These are phyloP conservation scores for Aquilaria agallochum DNA, from an alignment of 441 rosid species.

Conservation along the genomic window DNA sequence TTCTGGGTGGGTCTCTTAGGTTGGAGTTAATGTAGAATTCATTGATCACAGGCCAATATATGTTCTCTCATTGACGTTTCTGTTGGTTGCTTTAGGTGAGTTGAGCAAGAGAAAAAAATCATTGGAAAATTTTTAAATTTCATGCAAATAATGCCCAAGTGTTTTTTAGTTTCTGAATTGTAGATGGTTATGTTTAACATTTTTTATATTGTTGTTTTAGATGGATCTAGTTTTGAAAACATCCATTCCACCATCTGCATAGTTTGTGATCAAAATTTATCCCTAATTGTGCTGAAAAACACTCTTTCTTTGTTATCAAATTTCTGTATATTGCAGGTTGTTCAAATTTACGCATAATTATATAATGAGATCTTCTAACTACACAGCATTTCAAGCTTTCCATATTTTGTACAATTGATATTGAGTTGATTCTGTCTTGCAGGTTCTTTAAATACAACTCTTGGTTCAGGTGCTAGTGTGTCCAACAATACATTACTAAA, in stretches of 20 bases:
- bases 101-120: no score
- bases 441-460: constrained; percentile 14
- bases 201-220: neutral
- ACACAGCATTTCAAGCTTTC: no score
- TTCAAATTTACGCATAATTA: neutral
- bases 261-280: no score
- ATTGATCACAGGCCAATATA: no score
- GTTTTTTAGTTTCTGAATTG: neutral
- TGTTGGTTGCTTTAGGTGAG: neutral
- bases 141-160: no score
- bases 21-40: no score
- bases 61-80: neutral
- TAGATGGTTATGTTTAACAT: neutral
- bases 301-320: no score
- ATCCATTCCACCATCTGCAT: no score
- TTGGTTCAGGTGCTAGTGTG: neutral
- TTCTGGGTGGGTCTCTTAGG: no score
- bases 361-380: neutral
- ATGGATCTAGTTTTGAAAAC: neutral
- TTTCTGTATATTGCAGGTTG: neutral
- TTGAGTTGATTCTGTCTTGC: constrained; percentile 1
- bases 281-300: no score
- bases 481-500: neutral
- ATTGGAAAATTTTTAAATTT: no score
- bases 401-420: no score